Evolutionary conservation across 768 basidiomycete species (phyloP), one percentile per base, ranked within the genome.

Genomic region (Tricholoma terreum): DNA sequence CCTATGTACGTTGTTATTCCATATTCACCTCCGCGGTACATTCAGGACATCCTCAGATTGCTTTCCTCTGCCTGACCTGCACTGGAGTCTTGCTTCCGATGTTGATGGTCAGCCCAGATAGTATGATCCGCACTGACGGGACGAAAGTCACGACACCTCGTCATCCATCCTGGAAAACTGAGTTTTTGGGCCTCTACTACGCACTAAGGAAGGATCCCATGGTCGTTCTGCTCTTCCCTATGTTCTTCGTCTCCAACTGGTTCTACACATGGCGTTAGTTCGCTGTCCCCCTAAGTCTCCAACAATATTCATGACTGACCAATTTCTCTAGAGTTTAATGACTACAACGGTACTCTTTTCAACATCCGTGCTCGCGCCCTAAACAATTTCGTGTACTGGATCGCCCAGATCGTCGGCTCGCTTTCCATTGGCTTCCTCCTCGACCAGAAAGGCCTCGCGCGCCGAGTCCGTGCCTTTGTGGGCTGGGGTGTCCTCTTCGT

Each of bases 171-270:
- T 92, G 90, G 90, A 88, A 82, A 66, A 77, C 80, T n/a, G 91
- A 93, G 68, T 73, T 93, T 51, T 74, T 77, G 59, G 86, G 86
- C 8, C 80, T 93, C 12, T 90, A 80, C 70, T 62, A 86, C 33
- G 82, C 87, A 2, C 74, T 94, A 50, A 78, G 73, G 56, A 85
- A 80, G 9, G 91, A 93, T 65, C 89, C 88, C 0, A 75, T 79
- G 72, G 84, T 94, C 63, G 57, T 92, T 12, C 71, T 90, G 4
- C 79, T 93, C 21, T 89, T 93, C 76, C 92, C 92, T 10, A 89
- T 93, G 86, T 92, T 92, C 72, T 81, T 92, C 55, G 84, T 87
- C 6, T 88, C 85, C 42, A 92, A 92, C 68, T 92, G 88, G 82
- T 92, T 91, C 72, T 90, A 90, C 66, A 86, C 90, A 1, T 92